Evolutionary conservation across 1,284 basidiomycete genomes (phyloP).

Genomic region (Rugosomyces carneus): DNA sequence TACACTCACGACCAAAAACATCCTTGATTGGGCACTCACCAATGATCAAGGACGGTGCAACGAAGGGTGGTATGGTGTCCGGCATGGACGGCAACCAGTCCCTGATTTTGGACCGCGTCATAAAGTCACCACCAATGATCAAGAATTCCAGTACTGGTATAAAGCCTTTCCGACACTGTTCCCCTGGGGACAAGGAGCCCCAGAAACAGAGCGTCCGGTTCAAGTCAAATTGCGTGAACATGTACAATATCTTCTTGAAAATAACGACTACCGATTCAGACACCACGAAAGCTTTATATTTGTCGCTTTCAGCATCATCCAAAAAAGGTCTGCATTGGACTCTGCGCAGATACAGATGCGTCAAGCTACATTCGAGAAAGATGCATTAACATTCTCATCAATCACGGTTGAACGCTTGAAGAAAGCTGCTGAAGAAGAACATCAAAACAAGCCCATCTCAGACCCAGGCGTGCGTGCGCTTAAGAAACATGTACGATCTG

Average conservation of each 20-base stretch:
- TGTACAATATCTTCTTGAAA: slow-evolving; percentile 28
- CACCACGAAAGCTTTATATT: slow-evolving; percentile 29
- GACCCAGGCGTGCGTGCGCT: slow-evolving; percentile 6
- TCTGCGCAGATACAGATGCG: slow-evolving; percentile 20
- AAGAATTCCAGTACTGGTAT: neutral
- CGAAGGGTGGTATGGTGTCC: no score
- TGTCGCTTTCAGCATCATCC: slow-evolving; percentile 28
- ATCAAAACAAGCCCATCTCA: neutral
- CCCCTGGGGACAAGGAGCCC: slow-evolving; percentile 34
- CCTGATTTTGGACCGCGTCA: neutral
- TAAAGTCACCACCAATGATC: slow-evolving; percentile 7
- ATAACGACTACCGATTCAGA: slow-evolving; percentile 28
- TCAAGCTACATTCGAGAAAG: neutral
- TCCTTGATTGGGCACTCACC: no score
- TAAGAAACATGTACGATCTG: neutral
- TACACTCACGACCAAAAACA: no score
- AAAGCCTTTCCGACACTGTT: slow-evolving; percentile 28
- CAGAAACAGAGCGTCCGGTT: slow-evolving; percentile 21
- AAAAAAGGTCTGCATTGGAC: slow-evolving; percentile 16
- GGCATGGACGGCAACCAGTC: slow-evolving; percentile 4
- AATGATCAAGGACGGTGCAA: no score
- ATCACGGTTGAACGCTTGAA: neutral
- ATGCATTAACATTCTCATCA: neutral
- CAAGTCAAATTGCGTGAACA: slow-evolving; percentile 28
- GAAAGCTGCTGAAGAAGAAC: slow-evolving; percentile 8